A percentile compares a stretch with the other conserved stretches of the same genome.
Evolutionary conservation across 2,329 filamentous ascomycete genomes (phyloP).

Genomic region (Epicoccum sorghinum): DNA sequence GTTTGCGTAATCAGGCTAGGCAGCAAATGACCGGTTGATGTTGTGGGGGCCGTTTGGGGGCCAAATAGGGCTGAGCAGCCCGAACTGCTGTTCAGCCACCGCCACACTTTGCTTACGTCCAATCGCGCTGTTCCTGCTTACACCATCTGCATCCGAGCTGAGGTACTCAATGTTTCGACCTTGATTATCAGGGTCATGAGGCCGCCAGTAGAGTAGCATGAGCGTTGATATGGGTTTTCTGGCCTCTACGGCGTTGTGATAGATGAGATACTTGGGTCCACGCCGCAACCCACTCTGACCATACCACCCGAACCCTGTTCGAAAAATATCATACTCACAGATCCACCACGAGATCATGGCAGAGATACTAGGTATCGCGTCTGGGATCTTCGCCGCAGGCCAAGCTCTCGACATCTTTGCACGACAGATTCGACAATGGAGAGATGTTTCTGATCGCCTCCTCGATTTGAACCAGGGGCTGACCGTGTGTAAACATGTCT

Average conservation of each 20-base stretch:
- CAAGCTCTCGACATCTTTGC: conserved; percentile 27
- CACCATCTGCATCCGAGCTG: conserved; percentile 20
- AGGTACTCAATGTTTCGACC: conserved; percentile 16
- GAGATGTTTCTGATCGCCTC: conserved; percentile 27
- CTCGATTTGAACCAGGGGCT: conserved; percentile 32
- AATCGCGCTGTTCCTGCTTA: conserved; percentile 19
- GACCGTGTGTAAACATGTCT: conserved; percentile 21
- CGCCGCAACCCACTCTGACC: neutral
- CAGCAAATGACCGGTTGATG: conserved; percentile 13
- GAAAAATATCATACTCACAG: neutral
- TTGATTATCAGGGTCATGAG: conserved; percentile 19
- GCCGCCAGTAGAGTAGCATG: conserved; percentile 4
- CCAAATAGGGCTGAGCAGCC: conserved; percentile 22
- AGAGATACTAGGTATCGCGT: conserved; percentile 26
- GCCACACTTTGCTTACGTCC: conserved; percentile 15
- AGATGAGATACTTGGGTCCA: neutral
- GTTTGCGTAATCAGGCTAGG: neutral
- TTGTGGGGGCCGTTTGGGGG: conserved; percentile 23
- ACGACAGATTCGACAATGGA: conserved; percentile 26
- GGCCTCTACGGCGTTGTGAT: neutral
- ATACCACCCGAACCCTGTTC: neutral
- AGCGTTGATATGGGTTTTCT: neutral
- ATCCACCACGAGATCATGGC: neutral
- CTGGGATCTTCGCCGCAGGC: conserved; percentile 24
- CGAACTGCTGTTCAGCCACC: conserved; percentile 17